phyloP scores from a whole-genome alignment of 2,329 filamentous ascomycete species.

The Capronia coronata region DNA sequence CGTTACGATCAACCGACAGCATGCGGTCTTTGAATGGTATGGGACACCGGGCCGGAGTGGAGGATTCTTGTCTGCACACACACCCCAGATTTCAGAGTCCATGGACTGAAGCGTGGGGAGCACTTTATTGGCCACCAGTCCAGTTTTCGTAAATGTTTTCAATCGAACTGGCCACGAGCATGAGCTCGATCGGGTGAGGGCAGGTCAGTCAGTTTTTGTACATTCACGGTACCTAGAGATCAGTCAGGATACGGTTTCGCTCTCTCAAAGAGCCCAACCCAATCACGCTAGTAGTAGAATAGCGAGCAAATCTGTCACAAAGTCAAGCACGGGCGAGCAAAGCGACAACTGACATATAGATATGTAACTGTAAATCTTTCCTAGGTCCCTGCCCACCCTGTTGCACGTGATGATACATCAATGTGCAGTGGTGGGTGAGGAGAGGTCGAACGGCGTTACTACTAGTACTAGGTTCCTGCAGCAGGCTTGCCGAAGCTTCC shows the following conservation, averaged over 20 bases:
- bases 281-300: background rate
- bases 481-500: too few relatives aligned
- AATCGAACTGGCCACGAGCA: background rate
- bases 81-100: slow-evolving; percentile 6
- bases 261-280: background rate
- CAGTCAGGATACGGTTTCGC: slow-evolving; percentile 11
- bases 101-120: background rate
- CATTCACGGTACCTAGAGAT: slow-evolving; percentile 17
- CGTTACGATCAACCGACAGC: slow-evolving; percentile 16
- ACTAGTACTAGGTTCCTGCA: too few relatives aligned
- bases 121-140: background rate
- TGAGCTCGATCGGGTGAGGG: background rate
- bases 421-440: too few relatives aligned
- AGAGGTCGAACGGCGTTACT: too few relatives aligned
- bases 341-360: background rate
- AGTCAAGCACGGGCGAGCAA: background rate
- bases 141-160: background rate
- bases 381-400: too few relatives aligned
- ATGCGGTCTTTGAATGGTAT: slow-evolving; percentile 15
- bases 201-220: slow-evolving; percentile 13
- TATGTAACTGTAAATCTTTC: too few relatives aligned
- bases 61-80: slow-evolving; percentile 12
- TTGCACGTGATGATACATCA: too few relatives aligned
- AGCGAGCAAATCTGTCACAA: background rate
- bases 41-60: slow-evolving; percentile 6